Base-by-base conservation (phyloP, 805 yeast genomes). In the Sugiyamaella lignohabitans region DNA sequence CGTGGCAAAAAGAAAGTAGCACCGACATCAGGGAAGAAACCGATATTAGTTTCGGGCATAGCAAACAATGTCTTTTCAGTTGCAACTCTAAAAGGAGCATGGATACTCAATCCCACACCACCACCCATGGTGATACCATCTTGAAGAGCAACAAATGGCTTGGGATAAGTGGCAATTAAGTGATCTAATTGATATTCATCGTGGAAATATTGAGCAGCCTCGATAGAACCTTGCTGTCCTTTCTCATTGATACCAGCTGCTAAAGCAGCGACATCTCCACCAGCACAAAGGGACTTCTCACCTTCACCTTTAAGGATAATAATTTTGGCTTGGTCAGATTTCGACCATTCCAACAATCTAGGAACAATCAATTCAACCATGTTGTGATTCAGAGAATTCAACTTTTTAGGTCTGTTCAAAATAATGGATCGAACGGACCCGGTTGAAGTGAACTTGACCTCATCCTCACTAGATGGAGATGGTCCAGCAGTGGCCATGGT, bases 111-210 rank as follows among this genome's bases (percentile, higher is more conserved):
- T 3, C 98, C 98, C 38, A 88, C 95, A 57, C 98, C 98, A 44
- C 98, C 98, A 46, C 98, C 98, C 95, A 93, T 87, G 22, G 91
- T 87, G 57, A 91, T 86, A 19, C 98, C 97, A 61, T 93, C 82
- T 79, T 84, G 82, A 34, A 87, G 59, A 0, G 95, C 72, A n/a
- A 93, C 81, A 50, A 85, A 74, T 1, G 98, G 98, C 69, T 88
- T 91, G 49, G 80, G 70, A 51, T 79, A 88, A n/a, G 91, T 81
- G 6, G 95, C 82, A 50, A 89, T 71, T 43, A 82, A 68, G 59
- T 81, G 84, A 70, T 93, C 81, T 59, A 93, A 69, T 51, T 82
- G 78, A 69, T 93, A 91, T 67, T 91, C 98, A 46, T 73, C 63
- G 50, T 78, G 76, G 70, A 93, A 91, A 66, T 84, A 85, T 49